phyloP scores from a whole-genome alignment of 257 asterid genomes.

The Solanum dulcamara region DNA sequence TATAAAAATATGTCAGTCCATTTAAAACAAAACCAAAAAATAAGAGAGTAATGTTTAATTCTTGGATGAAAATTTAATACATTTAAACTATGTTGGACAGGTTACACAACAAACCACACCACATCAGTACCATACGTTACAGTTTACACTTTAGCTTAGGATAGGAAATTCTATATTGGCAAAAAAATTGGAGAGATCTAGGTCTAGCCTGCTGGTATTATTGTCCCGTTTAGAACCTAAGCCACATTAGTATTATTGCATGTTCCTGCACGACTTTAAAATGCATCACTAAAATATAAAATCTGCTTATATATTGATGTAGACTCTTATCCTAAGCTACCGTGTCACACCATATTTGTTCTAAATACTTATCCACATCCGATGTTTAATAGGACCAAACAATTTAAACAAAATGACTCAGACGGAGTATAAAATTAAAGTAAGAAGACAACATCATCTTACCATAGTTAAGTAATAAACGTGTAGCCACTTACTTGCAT shows the following conservation, averaged over 20 bases:
- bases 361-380: background rate
- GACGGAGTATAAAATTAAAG: background rate
- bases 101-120: background rate
- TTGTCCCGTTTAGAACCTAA: background rate
- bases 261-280: fast-evolving
- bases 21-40: background rate
- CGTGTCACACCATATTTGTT: background rate
- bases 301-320: background rate
- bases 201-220: too few relatives aligned
- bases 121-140: background rate
- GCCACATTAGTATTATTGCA: too few relatives aligned
- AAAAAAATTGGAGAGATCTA: too few relatives aligned
- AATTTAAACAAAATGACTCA: background rate
- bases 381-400: background rate
- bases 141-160: too few relatives aligned
- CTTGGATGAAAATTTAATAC: too few relatives aligned
- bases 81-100: background rate
- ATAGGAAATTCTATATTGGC: too few relatives aligned
- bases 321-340: background rate
- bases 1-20: background rate
- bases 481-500: background rate
- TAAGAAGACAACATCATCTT: background rate
- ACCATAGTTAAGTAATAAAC: background rate
- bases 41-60: background rate
- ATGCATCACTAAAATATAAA: fast-evolving